Evolutionary conservation across 345 rosid species (phyloP), one percentile per base, ranked within the genome.

Genomic region (Draba incana): DNA sequence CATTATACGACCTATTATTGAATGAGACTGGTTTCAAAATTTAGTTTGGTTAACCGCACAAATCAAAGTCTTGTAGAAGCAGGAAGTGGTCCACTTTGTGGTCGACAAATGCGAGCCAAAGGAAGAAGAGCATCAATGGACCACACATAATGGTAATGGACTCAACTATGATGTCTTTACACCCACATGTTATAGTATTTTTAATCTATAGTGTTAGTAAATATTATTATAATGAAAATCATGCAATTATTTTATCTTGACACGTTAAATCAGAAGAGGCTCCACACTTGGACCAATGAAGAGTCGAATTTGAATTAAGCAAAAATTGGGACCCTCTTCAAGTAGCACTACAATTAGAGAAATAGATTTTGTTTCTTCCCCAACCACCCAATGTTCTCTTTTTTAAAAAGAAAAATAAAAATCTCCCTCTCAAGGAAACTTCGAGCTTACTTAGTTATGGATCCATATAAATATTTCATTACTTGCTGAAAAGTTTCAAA

Each of bases 281-380:
- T 74, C 58, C 73, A 74, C 73, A 67, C 64, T 60, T 74, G 73
- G 78, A 67, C 78, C 73, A 74, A 67, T 67, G 24, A 60, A 38
- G 45, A 53, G 73, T 45, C 69, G 39, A 11, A 46, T 61, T 74
- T 68, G 25, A 52, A 61, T 61, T 68, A 68, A 35, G 11, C 14
- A 62, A 52, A 13, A 12, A 1, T 43, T 49, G 6, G 62, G 57
- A 43, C 54, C 67, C 49, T 44, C 62, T 59, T 37, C 50, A 74
- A 35, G 42, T 35, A 59, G 63, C 78, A 59, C 11, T 65, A 33
- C 6, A 23, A 50, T 59, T 66, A 35, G 62, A 66, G 68, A 66
- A 60, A 46, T 53, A 53, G 64, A 74, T 67, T 74, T 74, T 39
- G 78, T 68, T 74, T 74, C 73, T 60, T 54, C 52, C 68, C 68